Evolutionary conservation across 257 asterid species (phyloP).

Genomic region (Paulownia fortunei): DNA sequence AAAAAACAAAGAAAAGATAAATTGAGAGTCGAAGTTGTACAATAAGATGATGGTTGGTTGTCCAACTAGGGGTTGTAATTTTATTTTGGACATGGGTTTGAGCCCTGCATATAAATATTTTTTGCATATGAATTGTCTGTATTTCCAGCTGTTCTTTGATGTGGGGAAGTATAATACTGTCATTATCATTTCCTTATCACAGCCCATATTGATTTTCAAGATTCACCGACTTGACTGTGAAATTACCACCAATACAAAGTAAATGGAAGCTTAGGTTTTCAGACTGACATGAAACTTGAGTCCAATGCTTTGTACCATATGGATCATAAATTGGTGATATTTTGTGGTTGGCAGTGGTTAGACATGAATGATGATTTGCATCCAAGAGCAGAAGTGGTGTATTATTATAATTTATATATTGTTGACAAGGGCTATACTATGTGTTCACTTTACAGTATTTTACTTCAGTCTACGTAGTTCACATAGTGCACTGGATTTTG

Average conservation of each 20-base stretch:
- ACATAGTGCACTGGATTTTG: conserved; percentile 9
- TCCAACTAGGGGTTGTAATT: no score
- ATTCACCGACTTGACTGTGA: background rate
- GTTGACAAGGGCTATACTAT: background rate
- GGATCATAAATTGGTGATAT: background rate
- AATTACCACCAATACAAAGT: background rate
- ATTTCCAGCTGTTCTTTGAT: no score
- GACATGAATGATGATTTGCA: background rate
- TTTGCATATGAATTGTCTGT: no score
- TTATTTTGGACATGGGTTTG: no score
- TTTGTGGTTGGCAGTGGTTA: background rate
- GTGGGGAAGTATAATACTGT: no score
- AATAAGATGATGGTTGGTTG: no score
- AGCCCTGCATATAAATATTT: no score
- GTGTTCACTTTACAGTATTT: background rate
- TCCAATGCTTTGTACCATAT: background rate
- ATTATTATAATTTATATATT: background rate
- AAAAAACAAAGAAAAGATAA: no score
- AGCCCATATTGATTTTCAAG: no score
- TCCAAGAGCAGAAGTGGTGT: background rate
- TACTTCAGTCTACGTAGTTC: background rate
- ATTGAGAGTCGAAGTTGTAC: background rate
- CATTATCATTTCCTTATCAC: no score
- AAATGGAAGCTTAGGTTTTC: background rate
- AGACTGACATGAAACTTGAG: background rate